Percentiles rank a stretch among this genome's conserved stretches.
Evolutionary conservation across 495 filamentous ascomycete species (phyloP).

Genomic region (Acidiella bohemica): DNA sequence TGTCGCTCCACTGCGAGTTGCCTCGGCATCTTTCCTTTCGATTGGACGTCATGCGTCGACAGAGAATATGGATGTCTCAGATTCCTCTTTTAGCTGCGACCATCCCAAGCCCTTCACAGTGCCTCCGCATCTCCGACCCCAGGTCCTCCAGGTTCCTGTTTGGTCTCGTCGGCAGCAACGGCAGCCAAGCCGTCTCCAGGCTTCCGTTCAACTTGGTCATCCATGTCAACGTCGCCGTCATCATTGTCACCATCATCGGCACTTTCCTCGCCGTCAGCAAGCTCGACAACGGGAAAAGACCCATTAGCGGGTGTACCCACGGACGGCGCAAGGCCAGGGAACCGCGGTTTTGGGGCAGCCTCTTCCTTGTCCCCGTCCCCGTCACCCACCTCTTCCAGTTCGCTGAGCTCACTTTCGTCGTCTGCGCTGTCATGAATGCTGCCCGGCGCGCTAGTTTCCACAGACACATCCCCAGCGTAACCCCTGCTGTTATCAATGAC

Average conservation of each 20-base stretch:
- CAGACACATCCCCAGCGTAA: slow-evolving; percentile 20
- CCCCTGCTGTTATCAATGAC: slow-evolving; percentile 16
- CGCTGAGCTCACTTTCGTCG: slow-evolving; percentile 69
- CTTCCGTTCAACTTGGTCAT: too few relatives aligned
- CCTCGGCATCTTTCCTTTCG: too few relatives aligned
- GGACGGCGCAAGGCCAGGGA: slow-evolving; percentile 12
- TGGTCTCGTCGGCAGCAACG: too few relatives aligned
- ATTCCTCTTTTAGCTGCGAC: too few relatives aligned
- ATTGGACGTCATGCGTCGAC: too few relatives aligned
- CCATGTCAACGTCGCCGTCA: too few relatives aligned
- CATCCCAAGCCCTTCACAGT: too few relatives aligned
- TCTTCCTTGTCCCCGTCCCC: slow-evolving; percentile 1
- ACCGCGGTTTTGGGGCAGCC: slow-evolving; percentile 7
- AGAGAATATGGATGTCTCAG: too few relatives aligned
- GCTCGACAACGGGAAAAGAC: not conserved
- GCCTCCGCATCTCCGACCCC: too few relatives aligned
- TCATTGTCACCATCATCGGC: not conserved
- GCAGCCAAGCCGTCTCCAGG: too few relatives aligned
- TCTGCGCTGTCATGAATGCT: slow-evolving; percentile 64
- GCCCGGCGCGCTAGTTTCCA: slow-evolving; percentile 37
- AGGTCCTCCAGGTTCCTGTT: too few relatives aligned
- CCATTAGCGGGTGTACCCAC: not conserved
- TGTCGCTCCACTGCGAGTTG: too few relatives aligned
- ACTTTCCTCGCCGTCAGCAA: not conserved
- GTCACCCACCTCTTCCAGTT: slow-evolving; percentile 35